These are phyloP conservation scores for Chrysanthemum lavandulifolium DNA, from an alignment of 129 eudicot species.

Conservation along the genomic window DNA sequence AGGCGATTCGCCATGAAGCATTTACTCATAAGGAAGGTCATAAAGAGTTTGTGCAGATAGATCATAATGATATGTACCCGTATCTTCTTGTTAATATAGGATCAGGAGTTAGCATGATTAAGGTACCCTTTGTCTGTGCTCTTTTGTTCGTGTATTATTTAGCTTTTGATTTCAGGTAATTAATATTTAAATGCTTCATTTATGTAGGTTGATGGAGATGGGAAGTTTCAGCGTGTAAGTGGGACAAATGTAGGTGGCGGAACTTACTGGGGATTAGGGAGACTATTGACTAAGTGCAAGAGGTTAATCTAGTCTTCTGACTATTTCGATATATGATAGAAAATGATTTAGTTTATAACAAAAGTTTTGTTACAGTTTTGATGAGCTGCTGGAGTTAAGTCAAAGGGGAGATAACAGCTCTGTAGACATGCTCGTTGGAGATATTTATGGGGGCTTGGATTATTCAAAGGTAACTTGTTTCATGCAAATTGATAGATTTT, in stretches of 20 bases:
- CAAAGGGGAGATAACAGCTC: conserved; percentile 91
- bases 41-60: conserved; percentile 95
- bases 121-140: conserved; percentile 44
- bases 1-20: conserved; percentile 99
- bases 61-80: conserved; percentile 84
- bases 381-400: conserved; percentile 89
- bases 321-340: background rate
- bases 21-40: conserved; percentile 95
- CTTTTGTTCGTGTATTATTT: background rate
- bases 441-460: conserved; percentile 97
- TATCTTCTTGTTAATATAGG: conserved; percentile 96
- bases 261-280: conserved; percentile 98
- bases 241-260: conserved; percentile 99
- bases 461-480: conserved; percentile 67
- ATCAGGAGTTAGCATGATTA: conserved; percentile 97
- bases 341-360: background rate
- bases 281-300: conserved; percentile 85
- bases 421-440: conserved; percentile 96
- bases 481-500: background rate
- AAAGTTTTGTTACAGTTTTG: conserved; percentile 50
- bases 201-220: conserved; percentile 94
- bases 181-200: conserved; percentile 5
- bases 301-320: conserved; percentile 47
- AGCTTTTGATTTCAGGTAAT: background rate
- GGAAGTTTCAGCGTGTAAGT: conserved; percentile 85